These are phyloP conservation scores for Pachysandra terminalis DNA, from an alignment of 164 flowering plant species.

Conservation along the genomic window DNA sequence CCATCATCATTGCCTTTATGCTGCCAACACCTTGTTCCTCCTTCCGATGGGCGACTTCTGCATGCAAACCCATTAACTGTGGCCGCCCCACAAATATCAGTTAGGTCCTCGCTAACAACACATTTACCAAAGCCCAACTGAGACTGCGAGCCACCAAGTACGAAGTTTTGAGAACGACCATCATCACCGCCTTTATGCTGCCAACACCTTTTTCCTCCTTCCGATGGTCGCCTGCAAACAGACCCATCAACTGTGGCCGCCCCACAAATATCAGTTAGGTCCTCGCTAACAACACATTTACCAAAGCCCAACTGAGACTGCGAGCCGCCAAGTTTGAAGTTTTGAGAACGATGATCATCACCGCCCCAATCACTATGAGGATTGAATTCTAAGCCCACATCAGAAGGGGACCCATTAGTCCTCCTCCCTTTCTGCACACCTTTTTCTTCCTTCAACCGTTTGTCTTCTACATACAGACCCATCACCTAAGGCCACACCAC, in stretches of 20 bases:
- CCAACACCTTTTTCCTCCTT: conserved; percentile 47
- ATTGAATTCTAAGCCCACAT: too few relatives aligned
- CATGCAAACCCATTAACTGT: conserved; percentile 30
- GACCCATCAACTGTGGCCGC: conserved; percentile 22
- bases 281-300: too few relatives aligned
- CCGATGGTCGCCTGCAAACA: conserved; percentile 32
- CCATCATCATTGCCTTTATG: too few relatives aligned
- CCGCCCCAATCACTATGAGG: too few relatives aligned
- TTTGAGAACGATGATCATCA: too few relatives aligned
- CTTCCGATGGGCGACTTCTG: conserved; percentile 23
- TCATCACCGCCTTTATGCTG: conserved; percentile 48
- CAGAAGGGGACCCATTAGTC: conserved; percentile 9
- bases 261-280: conserved; percentile 31
- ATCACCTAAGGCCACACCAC: conserved; percentile 27
- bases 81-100: conserved; percentile 28
- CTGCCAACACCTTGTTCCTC: conserved; percentile 46
- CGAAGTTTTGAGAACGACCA: too few relatives aligned
- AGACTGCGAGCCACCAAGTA: neutral
- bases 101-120: too few relatives aligned
- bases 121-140: conserved; percentile 3
- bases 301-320: conserved; percentile 1
- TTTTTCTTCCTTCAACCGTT: conserved; percentile 36
- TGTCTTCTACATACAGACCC: conserved; percentile 29
- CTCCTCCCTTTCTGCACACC: conserved; percentile 50
- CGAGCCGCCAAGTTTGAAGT: neutral